Evolutionary conservation across 495 filamentous ascomycete genomes (phyloP).

Genomic region (Aspergillus nanangensis): DNA sequence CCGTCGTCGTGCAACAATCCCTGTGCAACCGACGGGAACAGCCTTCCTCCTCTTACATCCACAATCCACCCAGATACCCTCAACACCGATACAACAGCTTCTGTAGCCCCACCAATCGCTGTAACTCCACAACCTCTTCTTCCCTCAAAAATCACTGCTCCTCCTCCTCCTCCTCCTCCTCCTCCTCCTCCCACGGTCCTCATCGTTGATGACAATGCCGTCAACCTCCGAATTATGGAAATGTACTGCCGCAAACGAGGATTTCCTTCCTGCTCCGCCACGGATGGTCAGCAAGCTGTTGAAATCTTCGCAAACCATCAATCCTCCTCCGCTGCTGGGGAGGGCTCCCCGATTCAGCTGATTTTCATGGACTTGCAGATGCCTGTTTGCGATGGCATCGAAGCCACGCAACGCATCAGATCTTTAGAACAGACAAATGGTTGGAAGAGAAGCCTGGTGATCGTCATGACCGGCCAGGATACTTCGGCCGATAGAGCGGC

Average conservation of each 20-base stretch:
- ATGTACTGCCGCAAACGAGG: constrained; percentile 9
- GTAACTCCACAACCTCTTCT: no score
- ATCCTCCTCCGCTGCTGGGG: neutral
- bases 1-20: neutral
- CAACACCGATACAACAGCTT: no score
- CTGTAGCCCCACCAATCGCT: no score
- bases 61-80: no score
- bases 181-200: constrained; percentile 5
- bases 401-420: constrained; percentile 10
- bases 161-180: no score
- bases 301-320: constrained; percentile 2
- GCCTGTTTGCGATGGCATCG: constrained; percentile 13
- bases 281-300: constrained; percentile 9
- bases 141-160: no score
- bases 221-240: constrained; percentile 11
- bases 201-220: constrained; percentile 11
- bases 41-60: no score
- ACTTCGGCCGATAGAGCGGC: neutral
- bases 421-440: constrained; percentile 1
- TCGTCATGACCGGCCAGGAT: neutral
- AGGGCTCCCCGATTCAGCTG: neutral
- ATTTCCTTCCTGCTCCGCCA: neutral
- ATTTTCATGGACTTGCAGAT: constrained; percentile 12
- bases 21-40: no score
- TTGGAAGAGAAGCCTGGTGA: neutral